These are phyloP conservation scores for Bifiguratus adelaidae DNA, from an alignment of 192 early-diverging fungal species.

Conservation along the genomic window DNA sequence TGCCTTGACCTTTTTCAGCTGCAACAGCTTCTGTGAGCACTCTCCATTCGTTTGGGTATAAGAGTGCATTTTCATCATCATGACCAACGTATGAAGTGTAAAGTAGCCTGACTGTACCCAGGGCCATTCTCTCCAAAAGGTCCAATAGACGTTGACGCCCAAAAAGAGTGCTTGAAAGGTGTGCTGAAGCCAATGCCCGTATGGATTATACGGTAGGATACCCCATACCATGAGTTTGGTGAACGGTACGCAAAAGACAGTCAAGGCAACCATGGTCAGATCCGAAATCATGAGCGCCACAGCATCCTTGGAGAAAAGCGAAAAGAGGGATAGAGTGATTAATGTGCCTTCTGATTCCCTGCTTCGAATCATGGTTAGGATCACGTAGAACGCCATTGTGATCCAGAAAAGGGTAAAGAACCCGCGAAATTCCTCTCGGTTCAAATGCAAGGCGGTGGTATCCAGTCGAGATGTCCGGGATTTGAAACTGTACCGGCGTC, in stretches of 20 bases:
- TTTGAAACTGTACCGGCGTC: constrained; percentile 14
- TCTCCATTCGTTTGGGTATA: constrained; percentile 77
- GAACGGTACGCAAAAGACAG: constrained; percentile 50
- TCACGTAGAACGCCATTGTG: constrained; percentile 58
- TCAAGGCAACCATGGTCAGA: constrained; percentile 50
- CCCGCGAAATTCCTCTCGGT: constrained; percentile 45
- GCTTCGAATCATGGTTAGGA: constrained; percentile 47
- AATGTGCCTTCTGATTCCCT: constrained; percentile 39
- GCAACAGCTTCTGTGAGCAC: constrained; percentile 35
- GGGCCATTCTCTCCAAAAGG: constrained; percentile 61
- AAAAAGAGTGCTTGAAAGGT: constrained; percentile 47
- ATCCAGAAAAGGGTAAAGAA: constrained; percentile 83
- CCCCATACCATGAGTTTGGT: constrained; percentile 40
- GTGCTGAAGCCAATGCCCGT: constrained; percentile 47
- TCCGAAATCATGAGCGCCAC: constrained; percentile 63
- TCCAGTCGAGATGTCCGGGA: constrained; percentile 15
- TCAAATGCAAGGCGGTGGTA: constrained; percentile 11
- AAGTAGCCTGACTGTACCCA: constrained; percentile 89
- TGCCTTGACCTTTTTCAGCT: constrained; percentile 19
- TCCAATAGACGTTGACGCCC: constrained; percentile 44
- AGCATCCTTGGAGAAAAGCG: constrained; percentile 50
- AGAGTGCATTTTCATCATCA: constrained; percentile 97
- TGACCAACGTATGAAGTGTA: constrained; percentile 76
- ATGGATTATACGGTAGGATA: constrained; percentile 31
- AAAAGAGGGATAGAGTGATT: constrained; percentile 34